These are phyloP conservation scores for Ulota crispa DNA, from an alignment of 225 moss, liverwort and hornwort genomes.

Conservation along the genomic window DNA sequence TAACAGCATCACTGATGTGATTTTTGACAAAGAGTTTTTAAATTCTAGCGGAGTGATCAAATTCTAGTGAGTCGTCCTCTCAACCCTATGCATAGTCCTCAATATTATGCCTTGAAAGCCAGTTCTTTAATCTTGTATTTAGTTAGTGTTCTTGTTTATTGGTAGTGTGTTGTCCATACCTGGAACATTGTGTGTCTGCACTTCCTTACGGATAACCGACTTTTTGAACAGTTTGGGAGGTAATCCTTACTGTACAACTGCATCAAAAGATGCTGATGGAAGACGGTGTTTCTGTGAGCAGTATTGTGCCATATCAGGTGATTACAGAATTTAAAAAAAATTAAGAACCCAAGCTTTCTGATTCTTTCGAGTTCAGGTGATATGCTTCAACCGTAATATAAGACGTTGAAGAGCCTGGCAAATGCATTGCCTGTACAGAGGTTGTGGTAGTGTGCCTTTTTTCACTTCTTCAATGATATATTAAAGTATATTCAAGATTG, in stretches of 20 bases:
- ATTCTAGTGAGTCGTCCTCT: slow-evolving; percentile 26
- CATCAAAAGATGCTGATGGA: slow-evolving; percentile 20
- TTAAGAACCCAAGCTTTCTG: not conserved
- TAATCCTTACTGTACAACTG: slow-evolving; percentile 27
- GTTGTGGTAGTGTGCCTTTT: not conserved
- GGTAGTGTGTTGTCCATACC: not conserved
- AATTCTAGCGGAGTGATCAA: not conserved
- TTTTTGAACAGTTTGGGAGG: slow-evolving; percentile 26
- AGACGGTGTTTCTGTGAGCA: slow-evolving; percentile 37
- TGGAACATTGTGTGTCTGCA: not conserved
- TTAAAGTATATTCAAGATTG: not conserved
- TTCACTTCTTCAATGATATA: not conserved
- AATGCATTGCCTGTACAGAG: not conserved
- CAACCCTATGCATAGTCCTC: too few species aligned
- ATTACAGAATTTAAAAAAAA: not conserved
- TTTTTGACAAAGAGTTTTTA: slow-evolving; percentile 1
- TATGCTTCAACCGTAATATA: not conserved
- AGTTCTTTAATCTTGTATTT: not conserved
- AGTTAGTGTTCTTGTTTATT: not conserved
- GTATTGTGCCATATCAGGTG: slow-evolving; percentile 31
- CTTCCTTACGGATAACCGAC: not conserved
- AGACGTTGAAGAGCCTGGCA: too few species aligned
- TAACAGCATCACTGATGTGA: slow-evolving; percentile 32
- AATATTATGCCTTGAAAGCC: not conserved
- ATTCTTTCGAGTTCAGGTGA: not conserved